These are phyloP conservation scores for Metarhizium robertsii DNA, from an alignment of 2,329 filamentous ascomycete species.

Conservation along the genomic window DNA sequence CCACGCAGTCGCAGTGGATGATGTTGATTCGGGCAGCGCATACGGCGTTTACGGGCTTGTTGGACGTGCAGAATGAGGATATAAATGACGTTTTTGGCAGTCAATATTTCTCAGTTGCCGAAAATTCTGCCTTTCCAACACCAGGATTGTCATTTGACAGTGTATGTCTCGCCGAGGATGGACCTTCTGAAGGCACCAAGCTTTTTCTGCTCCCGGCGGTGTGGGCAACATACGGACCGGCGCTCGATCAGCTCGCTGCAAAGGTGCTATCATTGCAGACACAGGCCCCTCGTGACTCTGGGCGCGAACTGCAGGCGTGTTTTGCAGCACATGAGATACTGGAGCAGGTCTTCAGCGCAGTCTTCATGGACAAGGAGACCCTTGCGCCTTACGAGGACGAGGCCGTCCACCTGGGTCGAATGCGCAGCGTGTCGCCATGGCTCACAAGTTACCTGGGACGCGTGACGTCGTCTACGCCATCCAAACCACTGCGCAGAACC, in stretches of 20 bases:
- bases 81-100: no score
- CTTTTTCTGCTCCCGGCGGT: constrained; percentile 4
- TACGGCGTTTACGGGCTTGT: constrained; percentile 22
- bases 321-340: not conserved
- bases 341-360: not conserved
- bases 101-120: no score
- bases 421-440: constrained; percentile 23
- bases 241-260: constrained; percentile 1
- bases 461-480: constrained; percentile 18
- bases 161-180: not conserved
- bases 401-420: constrained; percentile 9
- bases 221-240: constrained; percentile 4
- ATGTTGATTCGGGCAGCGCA: constrained; percentile 26
- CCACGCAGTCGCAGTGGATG: constrained; percentile 27
- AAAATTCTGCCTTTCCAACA: not conserved
- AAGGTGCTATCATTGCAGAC: constrained; percentile 1
- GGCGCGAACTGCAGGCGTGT: not conserved
- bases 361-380: not conserved
- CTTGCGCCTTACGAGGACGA: not conserved
- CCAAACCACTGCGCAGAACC: constrained; percentile 22
- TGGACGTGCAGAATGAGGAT: constrained; percentile 8
- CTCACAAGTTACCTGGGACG: constrained; percentile 24
- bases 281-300: not conserved
- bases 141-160: not conserved
- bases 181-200: constrained; percentile 2